Evolutionary conservation across 2,329 filamentous ascomycete species (phyloP), one percentile per base, ranked within the genome.

Genomic region (Chrysoporthe austroafricana): DNA sequence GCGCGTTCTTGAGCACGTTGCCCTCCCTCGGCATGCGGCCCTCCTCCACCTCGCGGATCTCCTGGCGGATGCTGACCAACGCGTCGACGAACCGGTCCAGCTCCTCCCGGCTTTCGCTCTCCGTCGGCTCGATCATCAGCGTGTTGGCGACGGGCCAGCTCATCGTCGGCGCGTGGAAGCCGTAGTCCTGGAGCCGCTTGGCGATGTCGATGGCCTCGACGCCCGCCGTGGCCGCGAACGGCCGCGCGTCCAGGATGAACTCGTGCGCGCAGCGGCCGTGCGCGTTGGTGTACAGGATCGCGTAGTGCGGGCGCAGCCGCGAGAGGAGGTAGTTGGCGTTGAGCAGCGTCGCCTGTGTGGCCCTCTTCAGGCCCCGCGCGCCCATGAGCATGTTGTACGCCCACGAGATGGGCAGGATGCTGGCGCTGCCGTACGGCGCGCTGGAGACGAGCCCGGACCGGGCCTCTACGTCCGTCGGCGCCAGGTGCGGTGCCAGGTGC

Each of bases 141-240:
- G 95, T 97, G 81, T 96, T 96, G 63, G 93, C 87, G 2, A 98
- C 94, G 1, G 95, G 95, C 92, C 93, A 97, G 77, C 90, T 94
- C 95, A 98, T 97, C 64, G 95, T 98, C 0, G 95, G 95, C 1
- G 94, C 92, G 79, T 98, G 95, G 87, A 98, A 98, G 54, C 95
- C 95, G 77, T 97, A 98, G 77, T 98, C 95, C 80, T 97, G 94
- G 26, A 98, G 88, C 71, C 95, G 92, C 85, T 98, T 98, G 75
- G 95, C 95, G 72, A 98, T 91, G 76, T 98, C 95, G 73, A 97
- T 96, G 42, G 91, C 95, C 81, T 97, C 94, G 73, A 98, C 83
- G 36, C 93, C 93, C 7, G 91, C 88, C 0, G 89, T 88, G 64
- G 94, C 91, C 77, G 93, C 92, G 85, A 97, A 97, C 34, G 88